Conservation (phyloP, 1,284 basidiomycete species). For the Vanrija sp. region DNA sequence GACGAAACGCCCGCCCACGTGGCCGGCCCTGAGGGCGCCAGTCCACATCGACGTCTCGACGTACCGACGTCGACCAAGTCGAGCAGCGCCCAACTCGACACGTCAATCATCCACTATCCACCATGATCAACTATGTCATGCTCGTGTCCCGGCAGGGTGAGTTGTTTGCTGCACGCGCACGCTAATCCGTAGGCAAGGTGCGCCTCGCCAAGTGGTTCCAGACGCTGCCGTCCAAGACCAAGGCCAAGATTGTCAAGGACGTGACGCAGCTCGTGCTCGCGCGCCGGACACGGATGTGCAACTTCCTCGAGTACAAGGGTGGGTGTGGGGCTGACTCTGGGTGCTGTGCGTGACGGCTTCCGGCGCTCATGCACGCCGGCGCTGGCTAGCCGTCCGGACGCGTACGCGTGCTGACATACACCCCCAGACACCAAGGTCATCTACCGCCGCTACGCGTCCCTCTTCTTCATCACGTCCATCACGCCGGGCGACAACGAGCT, state of each 20-base stretch:
- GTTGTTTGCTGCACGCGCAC: constrained; percentile 25
- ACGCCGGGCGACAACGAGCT: constrained; percentile 84
- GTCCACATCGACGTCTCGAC: neutral
- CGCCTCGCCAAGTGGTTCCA: constrained; percentile 98
- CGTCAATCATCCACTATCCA: neutral
- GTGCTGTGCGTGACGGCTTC: too few species aligned
- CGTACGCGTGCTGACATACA: neutral
- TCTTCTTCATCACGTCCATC: constrained; percentile 97
- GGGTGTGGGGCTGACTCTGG: constrained; percentile 25
- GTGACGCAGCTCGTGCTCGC: constrained; percentile 97
- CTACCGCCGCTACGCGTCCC: constrained; percentile 92
- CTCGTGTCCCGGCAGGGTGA: constrained; percentile 89
- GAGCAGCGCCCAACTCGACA: too few species aligned
- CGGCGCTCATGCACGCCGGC: too few species aligned
- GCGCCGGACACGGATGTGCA: constrained; percentile 96
- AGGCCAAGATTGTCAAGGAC: constrained; percentile 98
- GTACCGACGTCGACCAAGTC: neutral
- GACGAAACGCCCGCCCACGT: neutral
- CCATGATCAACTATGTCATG: constrained; percentile 81
- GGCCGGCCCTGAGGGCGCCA: neutral
- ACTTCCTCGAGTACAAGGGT: constrained; percentile 99
- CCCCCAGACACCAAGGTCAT: constrained; percentile 84
- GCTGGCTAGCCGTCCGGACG: too few species aligned
- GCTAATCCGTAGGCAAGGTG: constrained; percentile 71
- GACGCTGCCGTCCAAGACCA: constrained; percentile 88